Base-by-base conservation (phyloP, 2,329 filamentous ascomycete genomes). In the Diaporthe humulicola region DNA sequence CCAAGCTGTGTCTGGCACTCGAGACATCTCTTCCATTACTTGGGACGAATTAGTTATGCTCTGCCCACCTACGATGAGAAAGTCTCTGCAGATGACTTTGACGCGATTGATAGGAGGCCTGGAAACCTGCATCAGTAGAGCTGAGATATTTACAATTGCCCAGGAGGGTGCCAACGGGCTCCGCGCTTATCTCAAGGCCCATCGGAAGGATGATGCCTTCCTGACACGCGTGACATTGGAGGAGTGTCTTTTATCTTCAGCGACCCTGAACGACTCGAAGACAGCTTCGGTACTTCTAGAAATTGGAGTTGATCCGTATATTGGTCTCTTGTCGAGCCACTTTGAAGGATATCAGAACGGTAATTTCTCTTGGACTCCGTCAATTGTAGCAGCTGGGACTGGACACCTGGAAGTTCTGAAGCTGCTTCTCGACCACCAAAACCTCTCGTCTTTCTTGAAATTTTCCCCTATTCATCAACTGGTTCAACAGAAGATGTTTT, bases 21-120 rank as follows among this genome's bases (percentile, higher is more conserved):
- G 4, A 2, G 2, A 1, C 45, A 50, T n/a, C 1, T 7, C 1
- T 1, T n/a, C 22, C 45, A n/a, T 50, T n/a, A n/a, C 45, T 1
- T 50, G 19, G 45, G 22, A 50, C 22, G 45, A 50, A 50, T 15
- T 48, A 7, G 17, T 48, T 2, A 48, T 22, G 8, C 6, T 48
- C 1, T 48, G 42, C 6, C 42, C 42, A 22, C 8, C 3, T 10
- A 48, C 22, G 17, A 48, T 22, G 42, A 48, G 42, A 22, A 19
- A 48, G 42, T 5, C 17, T 48, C 5, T 48, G 42, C 42, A 48
- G 19, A 9, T 7, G 42, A 22, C 42, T 8, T 22, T 48, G 3
- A 48, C 12, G 42, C 17, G 6, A 22, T 48, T 22, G 42, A 48
- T 17, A 19, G 42, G 7, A 45, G 5, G 8, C 17, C 5, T 7